phyloP scores from a whole-genome alignment of 2,329 filamentous ascomycete genomes.

The Aspergillus tanneri region DNA sequence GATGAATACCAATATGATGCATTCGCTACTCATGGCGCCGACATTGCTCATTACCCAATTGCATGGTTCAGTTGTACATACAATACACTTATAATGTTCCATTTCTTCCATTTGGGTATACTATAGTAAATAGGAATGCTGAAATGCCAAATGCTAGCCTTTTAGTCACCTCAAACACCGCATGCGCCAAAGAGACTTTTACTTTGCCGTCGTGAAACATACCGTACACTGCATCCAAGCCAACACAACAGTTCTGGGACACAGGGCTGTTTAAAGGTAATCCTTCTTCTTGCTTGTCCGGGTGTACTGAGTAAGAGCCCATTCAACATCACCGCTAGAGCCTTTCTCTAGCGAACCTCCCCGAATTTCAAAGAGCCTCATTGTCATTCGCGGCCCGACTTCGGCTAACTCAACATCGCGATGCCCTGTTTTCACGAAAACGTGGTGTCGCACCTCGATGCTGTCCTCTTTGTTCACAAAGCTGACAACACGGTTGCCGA shows the following conservation, averaged over 20 bases:
- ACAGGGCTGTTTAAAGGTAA: conserved; percentile 61
- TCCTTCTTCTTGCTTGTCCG: conserved; percentile 93
- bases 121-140: conserved; percentile 19
- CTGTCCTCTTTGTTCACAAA: conserved; percentile 87
- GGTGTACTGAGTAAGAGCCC: conserved; percentile 94
- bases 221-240: conserved; percentile 15
- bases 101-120: conserved; percentile 22
- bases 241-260: conserved; percentile 14
- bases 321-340: conserved; percentile 93
- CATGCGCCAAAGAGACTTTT: conserved; percentile 31
- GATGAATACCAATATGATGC: too few relatives aligned
- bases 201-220: conserved; percentile 19
- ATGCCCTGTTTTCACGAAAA: conserved; percentile 91
- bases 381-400: conserved; percentile 94
- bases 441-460: conserved; percentile 89
- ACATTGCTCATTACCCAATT: too few relatives aligned
- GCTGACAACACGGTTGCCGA: conserved; percentile 85
- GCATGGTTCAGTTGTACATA: too few relatives aligned
- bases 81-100: too few relatives aligned
- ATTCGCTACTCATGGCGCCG: too few relatives aligned
- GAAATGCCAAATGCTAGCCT: conserved; percentile 22
- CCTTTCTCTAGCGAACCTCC: conserved; percentile 83
- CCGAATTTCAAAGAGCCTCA: conserved; percentile 90
- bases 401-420: conserved; percentile 86
- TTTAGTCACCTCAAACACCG: conserved; percentile 30